A percentile compares a stretch with the other conserved stretches of the same genome.
Conservation (phyloP, 495 filamentous ascomycete genomes). For the Aspergillus sclerotiicarbonarius region DNA sequence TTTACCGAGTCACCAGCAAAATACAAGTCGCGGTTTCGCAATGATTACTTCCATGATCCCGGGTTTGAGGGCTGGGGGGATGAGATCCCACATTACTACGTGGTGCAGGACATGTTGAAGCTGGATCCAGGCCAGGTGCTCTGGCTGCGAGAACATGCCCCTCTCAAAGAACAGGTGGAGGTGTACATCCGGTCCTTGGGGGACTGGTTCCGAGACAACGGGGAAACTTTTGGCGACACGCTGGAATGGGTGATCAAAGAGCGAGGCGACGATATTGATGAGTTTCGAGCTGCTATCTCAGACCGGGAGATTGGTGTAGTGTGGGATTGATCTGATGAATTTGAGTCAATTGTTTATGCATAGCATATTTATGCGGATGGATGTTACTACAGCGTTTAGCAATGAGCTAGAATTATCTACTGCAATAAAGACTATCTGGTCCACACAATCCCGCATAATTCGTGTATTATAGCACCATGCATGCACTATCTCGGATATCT, state of each 20-base stretch:
- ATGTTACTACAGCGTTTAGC: too few relatives aligned
- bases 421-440: too few relatives aligned
- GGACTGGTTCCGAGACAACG: slow-evolving; percentile 64
- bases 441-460: too few relatives aligned
- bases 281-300: slow-evolving; percentile 28
- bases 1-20: slow-evolving; percentile 28
- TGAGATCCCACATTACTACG: slow-evolving; percentile 61
- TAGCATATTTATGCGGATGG: background rate
- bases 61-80: slow-evolving; percentile 58
- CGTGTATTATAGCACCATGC: too few relatives aligned
- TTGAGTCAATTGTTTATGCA: background rate
- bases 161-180: slow-evolving; percentile 54
- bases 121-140: slow-evolving; percentile 58
- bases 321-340: slow-evolving; percentile 9
- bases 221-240: slow-evolving; percentile 57
- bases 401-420: too few relatives aligned
- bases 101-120: slow-evolving; percentile 67
- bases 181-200: slow-evolving; percentile 48
- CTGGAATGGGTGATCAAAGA: slow-evolving; percentile 45
- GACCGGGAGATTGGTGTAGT: slow-evolving; percentile 32
- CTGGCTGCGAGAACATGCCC: slow-evolving; percentile 53
- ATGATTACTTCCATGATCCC: slow-evolving; percentile 39
- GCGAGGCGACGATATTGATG: slow-evolving; percentile 37
- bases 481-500: too few relatives aligned
- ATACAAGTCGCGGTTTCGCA: slow-evolving; percentile 30